Percentiles rank a stretch among this genome's conserved stretches.
Conservation (phyloP, 2,329 filamentous ascomycete genomes). For the Leptographium procerum region DNA sequence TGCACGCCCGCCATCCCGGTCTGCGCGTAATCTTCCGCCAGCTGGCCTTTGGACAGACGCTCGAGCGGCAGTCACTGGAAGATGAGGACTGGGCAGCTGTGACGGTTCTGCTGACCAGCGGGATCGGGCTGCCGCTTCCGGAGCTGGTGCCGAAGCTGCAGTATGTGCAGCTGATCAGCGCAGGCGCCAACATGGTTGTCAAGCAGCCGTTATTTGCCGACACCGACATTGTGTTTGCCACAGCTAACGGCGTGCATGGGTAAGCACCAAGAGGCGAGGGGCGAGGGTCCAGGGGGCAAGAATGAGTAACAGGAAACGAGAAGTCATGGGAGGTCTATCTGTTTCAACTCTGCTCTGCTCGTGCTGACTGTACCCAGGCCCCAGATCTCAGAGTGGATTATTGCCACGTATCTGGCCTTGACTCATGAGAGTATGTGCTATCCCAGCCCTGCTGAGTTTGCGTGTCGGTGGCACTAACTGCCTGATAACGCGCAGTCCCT, state of each 20-base stretch:
- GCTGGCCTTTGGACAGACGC: slow-evolving; percentile 18
- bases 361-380: slow-evolving; percentile 27
- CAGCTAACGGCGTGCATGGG: slow-evolving; percentile 48
- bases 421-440: slow-evolving; percentile 30
- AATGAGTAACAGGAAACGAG: background rate
- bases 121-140: slow-evolving; percentile 24
- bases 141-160: slow-evolving; percentile 35
- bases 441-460: background rate
- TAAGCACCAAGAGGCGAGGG: slow-evolving; percentile 17
- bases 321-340: background rate
- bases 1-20: slow-evolving; percentile 30
- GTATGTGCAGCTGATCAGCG: slow-evolving; percentile 42
- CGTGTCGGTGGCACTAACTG: background rate
- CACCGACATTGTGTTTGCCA: slow-evolving; percentile 38
- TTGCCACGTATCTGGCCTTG: slow-evolving; percentile 37
- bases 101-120: slow-evolving; percentile 27
- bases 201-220: slow-evolving; percentile 36
- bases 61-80: slow-evolving; percentile 9
- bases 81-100: slow-evolving; percentile 32
- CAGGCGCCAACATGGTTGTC: slow-evolving; percentile 39
- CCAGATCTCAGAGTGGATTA: slow-evolving; percentile 47
- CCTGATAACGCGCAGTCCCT: slow-evolving; percentile 23
- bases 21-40: slow-evolving; percentile 26
- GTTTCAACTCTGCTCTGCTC: background rate
- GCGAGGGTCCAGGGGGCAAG: too few relatives aligned